Evolutionary conservation across 768 basidiomycete genomes (phyloP), one percentile per base, ranked within the genome.

Genomic region (Naganishia antarctica): DNA sequence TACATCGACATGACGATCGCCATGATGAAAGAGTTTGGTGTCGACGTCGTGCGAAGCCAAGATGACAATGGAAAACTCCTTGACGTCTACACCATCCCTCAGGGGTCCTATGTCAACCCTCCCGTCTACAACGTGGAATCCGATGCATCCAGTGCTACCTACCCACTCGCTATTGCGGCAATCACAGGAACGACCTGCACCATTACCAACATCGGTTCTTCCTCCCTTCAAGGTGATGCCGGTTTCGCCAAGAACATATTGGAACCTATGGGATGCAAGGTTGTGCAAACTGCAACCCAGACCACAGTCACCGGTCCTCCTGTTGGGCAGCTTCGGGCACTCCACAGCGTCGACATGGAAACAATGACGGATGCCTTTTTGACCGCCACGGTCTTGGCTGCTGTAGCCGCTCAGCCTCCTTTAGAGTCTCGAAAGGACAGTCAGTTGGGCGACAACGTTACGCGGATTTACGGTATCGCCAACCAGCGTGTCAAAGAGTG

Each of bases 291-390:
- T 0, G 84, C 81, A 28, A 87, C 84, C 0, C 86, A 88, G 76
- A 98, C 94, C 9, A 96, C 90, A 11, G 96, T 98, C 34, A 86
- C 84, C 0, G 96, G 96, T 0, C 94, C 94, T 3, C 86, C 89
- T 0, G 78, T 85, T 13, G 90, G 91, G 0, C 81, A 85, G 69
- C 82, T 99, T 51, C 86, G 86, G 68, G 89, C 89, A 1, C 82
- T 96, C 53, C 89, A 88, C 58, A 83, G 86, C 70, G 85, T 97
- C 23, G 91, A 98, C 74, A 98, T 98, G 96, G 91, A 96, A 78
- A 86, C 87, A n/a, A 98, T 99, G 96, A 99, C 96, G 7, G 96
- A 99, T 76, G 96, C 94, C 23, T 99, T 99, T 81, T 83, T 98
- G 80, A 97, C 93, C 2, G 94, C 96, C 9, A 88, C 86, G 12